Base-by-base conservation (phyloP, 1,284 basidiomycete species). In the Anthracocystis setariae region DNA sequence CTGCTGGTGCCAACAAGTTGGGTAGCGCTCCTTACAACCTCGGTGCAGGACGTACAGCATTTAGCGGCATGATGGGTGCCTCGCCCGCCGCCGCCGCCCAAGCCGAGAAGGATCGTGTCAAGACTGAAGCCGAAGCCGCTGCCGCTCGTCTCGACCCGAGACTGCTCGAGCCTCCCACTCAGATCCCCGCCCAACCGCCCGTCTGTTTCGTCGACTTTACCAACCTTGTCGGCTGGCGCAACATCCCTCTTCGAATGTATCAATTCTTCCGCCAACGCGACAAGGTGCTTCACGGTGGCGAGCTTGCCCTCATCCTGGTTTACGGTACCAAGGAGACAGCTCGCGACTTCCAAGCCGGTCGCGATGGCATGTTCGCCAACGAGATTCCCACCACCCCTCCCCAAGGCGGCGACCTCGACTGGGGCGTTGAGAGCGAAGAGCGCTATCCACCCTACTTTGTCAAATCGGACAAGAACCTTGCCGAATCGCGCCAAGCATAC, bases 261-360 rank as follows among this genome's bases (percentile, higher is more conserved):
- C 90, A 90, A 75, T 95, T 93, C 84, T 98, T 97, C 86, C 94
- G 93, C 79, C 90, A 92, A 81, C 89, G 93, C n/a, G 84, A 89
- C 53, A 89, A 90, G 73, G 92, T 92, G 8, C 87, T 85, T 4
- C 84, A 88, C 18, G 94, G 94, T 38, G 91, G 91, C 17, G 90
- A 96, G 73, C 90, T 90, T 9, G 94, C 90, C 0, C 90, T 92
- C 78, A 86, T 86, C 24, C 86, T 98, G 54, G 88, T 95, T 63
- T 86, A 88, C 81, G 86, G 86, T 21, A 58, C 45, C 50, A 80
- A 81, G 54, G 48, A 59, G 24, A 75, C 65, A 10, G 79, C 88
- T 1, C 88, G 92, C 23, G 89, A 90, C 2, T 87, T 96, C 62
- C 81, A 85, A 21, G 55, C 64, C 17, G 70, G 73, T 25, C 52